These are phyloP conservation scores for Chalara sp. DNA, from an alignment of 2,329 filamentous ascomycete genomes.

Conservation along the genomic window DNA sequence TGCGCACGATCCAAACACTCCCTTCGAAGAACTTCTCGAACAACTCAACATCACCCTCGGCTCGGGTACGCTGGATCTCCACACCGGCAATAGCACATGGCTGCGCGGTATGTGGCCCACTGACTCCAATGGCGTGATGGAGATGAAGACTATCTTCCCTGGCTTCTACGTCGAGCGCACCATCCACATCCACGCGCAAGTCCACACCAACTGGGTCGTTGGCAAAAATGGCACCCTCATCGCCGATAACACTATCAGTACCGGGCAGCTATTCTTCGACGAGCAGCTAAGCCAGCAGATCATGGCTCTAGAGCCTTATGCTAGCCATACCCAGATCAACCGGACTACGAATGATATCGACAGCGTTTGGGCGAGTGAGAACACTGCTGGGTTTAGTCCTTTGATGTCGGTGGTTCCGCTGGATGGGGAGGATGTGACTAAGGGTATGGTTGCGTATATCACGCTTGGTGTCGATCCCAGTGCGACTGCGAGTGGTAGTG, in stretches of 20 bases:
- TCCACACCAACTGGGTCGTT: slow-evolving; percentile 33
- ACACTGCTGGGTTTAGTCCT: slow-evolving; percentile 24
- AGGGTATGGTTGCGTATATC: slow-evolving; percentile 31
- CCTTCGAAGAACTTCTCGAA: slow-evolving; percentile 3
- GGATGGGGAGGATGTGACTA: slow-evolving; percentile 28
- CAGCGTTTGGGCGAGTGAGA: neutral
- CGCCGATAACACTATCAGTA: slow-evolving; percentile 39
- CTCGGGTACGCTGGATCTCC: neutral
- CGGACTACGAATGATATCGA: slow-evolving; percentile 27
- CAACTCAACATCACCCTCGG: neutral
- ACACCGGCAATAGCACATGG: slow-evolving; percentile 30
- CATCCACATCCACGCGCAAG: slow-evolving; percentile 41
- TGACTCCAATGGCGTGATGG: slow-evolving; percentile 33
- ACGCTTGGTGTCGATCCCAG: slow-evolving; percentile 25
- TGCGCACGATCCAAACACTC: slow-evolving; percentile 4
- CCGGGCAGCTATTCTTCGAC: slow-evolving; percentile 61
- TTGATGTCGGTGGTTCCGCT: slow-evolving; percentile 26
- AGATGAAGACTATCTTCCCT: slow-evolving; percentile 36
- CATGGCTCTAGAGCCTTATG: slow-evolving; percentile 40
- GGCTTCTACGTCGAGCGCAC: slow-evolving; percentile 37
- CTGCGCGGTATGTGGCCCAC: slow-evolving; percentile 36
- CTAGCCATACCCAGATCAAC: slow-evolving; percentile 36
- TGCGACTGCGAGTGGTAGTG: too few species aligned
- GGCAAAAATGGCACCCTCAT: slow-evolving; percentile 39
- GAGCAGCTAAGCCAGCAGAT: slow-evolving; percentile 47